Conservation (phyloP, 169 alveolate species). For the Miamiensis avidus region DNA sequence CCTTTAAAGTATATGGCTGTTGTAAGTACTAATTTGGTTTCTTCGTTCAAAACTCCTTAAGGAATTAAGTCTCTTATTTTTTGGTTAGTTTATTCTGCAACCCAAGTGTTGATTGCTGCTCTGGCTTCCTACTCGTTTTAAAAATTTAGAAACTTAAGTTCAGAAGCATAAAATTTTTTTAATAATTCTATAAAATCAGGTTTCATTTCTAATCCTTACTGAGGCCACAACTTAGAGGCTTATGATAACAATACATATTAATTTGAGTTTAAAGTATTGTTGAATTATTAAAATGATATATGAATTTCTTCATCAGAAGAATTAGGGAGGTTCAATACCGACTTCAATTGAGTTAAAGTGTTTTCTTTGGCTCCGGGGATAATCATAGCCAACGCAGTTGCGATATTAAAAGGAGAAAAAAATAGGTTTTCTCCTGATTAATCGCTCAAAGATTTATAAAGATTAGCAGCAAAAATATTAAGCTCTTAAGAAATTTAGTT, state of each 20-base stretch:
- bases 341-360: background rate
- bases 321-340: background rate
- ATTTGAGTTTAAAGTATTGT: background rate
- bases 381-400: background rate
- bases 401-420: slow-evolving; percentile 2
- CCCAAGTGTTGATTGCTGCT: background rate
- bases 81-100: background rate
- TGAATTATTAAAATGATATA: background rate
- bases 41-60: background rate
- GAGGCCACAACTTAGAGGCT: background rate
- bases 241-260: background rate
- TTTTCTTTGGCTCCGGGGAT: background rate
- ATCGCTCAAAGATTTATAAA: too few species aligned
- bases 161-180: background rate
- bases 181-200: background rate
- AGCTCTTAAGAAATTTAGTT: too few species aligned
- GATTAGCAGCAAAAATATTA: too few species aligned
- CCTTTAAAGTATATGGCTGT: slow-evolving; percentile 7
- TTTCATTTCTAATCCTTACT: background rate
- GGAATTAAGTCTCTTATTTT: background rate
- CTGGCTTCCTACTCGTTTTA: background rate
- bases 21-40: background rate
- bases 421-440: slow-evolving; percentile 3
- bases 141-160: background rate
- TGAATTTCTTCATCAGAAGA: background rate